Evolutionary conservation across 2,329 filamentous ascomycete species (phyloP).

Genomic region (Erysiphe neolycopersici): DNA sequence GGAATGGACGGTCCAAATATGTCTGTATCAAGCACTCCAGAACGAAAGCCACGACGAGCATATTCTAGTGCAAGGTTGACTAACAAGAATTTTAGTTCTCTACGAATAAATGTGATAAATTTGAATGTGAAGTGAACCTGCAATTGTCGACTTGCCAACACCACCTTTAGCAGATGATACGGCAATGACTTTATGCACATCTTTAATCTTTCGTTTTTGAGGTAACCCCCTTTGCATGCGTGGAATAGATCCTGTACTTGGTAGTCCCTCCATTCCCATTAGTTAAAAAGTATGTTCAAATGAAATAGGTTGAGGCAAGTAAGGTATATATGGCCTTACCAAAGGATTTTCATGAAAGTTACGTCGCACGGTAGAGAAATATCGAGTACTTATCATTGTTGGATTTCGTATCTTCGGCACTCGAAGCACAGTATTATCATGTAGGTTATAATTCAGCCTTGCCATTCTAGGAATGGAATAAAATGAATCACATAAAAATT

Average conservation of each 20-base stretch:
- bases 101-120: neutral
- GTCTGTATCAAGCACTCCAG: constrained; percentile 81
- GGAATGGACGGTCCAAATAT: constrained; percentile 93
- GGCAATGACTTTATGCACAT: constrained; percentile 82
- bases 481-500: too few relatives aligned
- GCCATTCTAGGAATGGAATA: too few relatives aligned
- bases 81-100: constrained; percentile 6
- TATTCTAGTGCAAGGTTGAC: constrained; percentile 71
- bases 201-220: constrained; percentile 49
- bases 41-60: constrained; percentile 52
- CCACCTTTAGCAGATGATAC: constrained; percentile 93
- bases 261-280: constrained; percentile 38
- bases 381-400: too few relatives aligned
- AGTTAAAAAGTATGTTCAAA: neutral
- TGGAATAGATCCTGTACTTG: constrained; percentile 46
- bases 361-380: constrained; percentile 10
- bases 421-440: too few relatives aligned
- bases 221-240: constrained; percentile 62
- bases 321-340: constrained; percentile 21
- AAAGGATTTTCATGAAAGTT: constrained; percentile 68
- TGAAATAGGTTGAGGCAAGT: neutral
- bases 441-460: too few relatives aligned
- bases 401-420: too few relatives aligned
- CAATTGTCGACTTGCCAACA: constrained; percentile 90
- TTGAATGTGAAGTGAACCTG: constrained; percentile 25